Conservation (phyloP, 2,329 filamentous ascomycete genomes). For the Botrytis galanthina region DNA sequence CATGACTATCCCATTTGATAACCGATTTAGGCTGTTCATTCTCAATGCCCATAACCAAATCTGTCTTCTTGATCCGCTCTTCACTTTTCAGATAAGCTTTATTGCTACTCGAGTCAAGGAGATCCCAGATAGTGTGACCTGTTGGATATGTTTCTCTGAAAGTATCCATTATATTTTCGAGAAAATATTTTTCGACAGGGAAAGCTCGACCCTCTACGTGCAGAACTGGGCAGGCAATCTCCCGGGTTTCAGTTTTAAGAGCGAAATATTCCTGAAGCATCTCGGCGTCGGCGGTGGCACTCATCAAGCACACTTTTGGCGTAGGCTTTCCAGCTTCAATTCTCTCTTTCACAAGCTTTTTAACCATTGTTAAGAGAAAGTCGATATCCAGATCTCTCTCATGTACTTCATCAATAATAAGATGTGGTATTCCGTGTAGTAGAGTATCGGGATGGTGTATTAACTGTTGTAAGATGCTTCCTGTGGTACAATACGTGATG, state of each 20-base stretch:
- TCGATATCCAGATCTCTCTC: slow-evolving; percentile 91
- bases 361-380: slow-evolving; percentile 85
- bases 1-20: slow-evolving; percentile 5
- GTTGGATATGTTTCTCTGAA: not conserved
- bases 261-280: slow-evolving; percentile 81
- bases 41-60: not conserved
- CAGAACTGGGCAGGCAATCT: slow-evolving; percentile 64
- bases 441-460: slow-evolving; percentile 78
- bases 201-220: slow-evolving; percentile 84
- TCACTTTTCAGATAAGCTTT: not conserved
- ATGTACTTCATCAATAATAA: slow-evolving; percentile 93
- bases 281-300: slow-evolving; percentile 83
- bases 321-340: slow-evolving; percentile 68
- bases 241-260: slow-evolving; percentile 59
- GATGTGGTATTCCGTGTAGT: slow-evolving; percentile 82
- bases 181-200: slow-evolving; percentile 80
- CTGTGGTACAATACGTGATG: slow-evolving; percentile 91
- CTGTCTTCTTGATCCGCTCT: not conserved
- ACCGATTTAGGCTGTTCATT: not conserved
- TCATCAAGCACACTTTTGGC: slow-evolving; percentile 89
- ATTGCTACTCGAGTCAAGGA: not conserved
- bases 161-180: slow-evolving; percentile 80
- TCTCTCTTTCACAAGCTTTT: slow-evolving; percentile 69
- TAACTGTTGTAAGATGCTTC: slow-evolving; percentile 79
- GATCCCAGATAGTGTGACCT: not conserved